A percentile compares a stretch with the other conserved stretches of the same genome.
These are phyloP conservation scores for Schoenoplectus triqueter DNA, from an alignment of 202 grass and related monocot species.

Conservation along the genomic window DNA sequence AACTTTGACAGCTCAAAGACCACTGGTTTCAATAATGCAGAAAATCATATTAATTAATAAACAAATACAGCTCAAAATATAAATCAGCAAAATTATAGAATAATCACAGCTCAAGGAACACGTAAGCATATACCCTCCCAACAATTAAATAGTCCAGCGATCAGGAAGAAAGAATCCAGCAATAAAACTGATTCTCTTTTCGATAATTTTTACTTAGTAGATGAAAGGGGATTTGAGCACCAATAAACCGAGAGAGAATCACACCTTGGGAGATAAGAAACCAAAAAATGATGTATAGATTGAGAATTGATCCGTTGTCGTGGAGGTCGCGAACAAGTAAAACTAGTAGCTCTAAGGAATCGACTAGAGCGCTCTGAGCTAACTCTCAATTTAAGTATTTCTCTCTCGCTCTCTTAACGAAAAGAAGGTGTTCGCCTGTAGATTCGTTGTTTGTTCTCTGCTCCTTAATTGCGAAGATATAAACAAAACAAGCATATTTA, in stretches of 20 bases:
- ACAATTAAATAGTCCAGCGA: neutral
- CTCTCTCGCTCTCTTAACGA: neutral
- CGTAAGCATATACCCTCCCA: neutral
- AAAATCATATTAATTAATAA: slow-evolving; percentile 25
- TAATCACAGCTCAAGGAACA: slow-evolving; percentile 18
- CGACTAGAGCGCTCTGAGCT: neutral
- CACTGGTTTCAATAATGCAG: slow-evolving; percentile 6
- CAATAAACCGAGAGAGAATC: neutral
- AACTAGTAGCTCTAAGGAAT: slow-evolving; percentile 5
- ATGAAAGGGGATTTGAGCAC: neutral
- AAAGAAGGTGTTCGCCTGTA: neutral
- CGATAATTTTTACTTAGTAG: neutral
- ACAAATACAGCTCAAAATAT: neutral
- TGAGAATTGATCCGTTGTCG: neutral
- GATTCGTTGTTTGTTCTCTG: slow-evolving; percentile 21
- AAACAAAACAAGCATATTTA: no score
- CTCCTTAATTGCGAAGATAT: neutral
- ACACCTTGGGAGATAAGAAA: neutral
- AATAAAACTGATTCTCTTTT: neutral
- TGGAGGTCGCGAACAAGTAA: neutral
- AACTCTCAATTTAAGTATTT: neutral
- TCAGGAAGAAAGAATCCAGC: neutral
- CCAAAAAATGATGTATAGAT: neutral
- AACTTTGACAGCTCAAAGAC: slow-evolving; percentile 13
- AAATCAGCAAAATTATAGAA: slow-evolving; percentile 17